These are phyloP conservation scores for Fonsecaea monophora DNA, from an alignment of 2,329 filamentous ascomycete species.

Conservation along the genomic window DNA sequence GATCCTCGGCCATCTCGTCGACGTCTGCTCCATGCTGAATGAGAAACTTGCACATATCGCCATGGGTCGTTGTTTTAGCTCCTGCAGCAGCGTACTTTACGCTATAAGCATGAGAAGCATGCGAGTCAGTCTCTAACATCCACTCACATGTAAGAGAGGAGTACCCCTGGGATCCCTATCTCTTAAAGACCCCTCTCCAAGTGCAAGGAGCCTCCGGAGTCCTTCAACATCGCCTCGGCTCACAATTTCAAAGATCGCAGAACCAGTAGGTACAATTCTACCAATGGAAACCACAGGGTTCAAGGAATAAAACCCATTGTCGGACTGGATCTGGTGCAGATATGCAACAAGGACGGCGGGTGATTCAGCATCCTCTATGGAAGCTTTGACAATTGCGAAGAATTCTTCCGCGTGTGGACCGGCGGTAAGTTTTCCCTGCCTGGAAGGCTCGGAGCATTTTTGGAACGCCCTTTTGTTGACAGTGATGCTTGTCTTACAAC, in stretches of 20 bases:
- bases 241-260: neutral
- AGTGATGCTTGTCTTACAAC: neutral
- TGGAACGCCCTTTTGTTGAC: neutral
- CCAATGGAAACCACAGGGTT: neutral
- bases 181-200: constrained; percentile 1
- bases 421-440: neutral
- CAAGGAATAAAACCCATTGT: neutral
- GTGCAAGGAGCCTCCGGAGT: constrained; percentile 1
- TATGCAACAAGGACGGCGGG: constrained; percentile 5
- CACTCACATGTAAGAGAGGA: neutral
- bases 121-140: neutral
- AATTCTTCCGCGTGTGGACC: neutral
- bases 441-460: neutral
- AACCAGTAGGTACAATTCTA: neutral
- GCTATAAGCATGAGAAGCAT: neutral
- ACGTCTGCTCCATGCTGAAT: neutral
- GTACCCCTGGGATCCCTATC: constrained; percentile 1
- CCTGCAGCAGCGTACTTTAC: neutral
- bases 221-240: neutral
- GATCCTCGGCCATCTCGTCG: neutral
- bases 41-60: neutral
- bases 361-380: neutral
- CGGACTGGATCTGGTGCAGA: neutral
- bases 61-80: neutral
- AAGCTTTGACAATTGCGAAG: neutral